Conservation (phyloP, 73 alveolate species). For the Paramecium tetraurelia region DNA sequence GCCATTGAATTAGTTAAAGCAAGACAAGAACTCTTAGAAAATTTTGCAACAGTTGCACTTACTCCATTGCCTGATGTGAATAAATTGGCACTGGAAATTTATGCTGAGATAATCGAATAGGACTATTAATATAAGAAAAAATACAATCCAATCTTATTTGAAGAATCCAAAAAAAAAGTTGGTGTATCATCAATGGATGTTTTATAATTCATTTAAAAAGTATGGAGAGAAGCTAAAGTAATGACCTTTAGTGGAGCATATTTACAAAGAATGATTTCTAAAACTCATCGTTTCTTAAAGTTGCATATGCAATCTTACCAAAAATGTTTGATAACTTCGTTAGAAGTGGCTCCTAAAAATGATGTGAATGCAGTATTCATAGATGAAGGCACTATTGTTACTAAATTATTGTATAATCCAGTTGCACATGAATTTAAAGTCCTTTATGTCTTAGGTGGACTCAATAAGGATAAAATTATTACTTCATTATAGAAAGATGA, state of each 20-base stretch:
- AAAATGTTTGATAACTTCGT: not conserved
- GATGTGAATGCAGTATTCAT: slow-evolving; percentile 1
- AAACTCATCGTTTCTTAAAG: slow-evolving; percentile 30
- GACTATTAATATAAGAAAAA: slow-evolving; percentile 50
- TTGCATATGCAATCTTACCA: slow-evolving; percentile 29
- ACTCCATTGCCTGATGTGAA: not conserved
- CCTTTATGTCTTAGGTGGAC: slow-evolving; percentile 29
- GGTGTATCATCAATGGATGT: slow-evolving; percentile 45
- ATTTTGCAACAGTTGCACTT: slow-evolving; percentile 33
- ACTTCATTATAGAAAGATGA: not conserved
- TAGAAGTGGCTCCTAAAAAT: slow-evolving; percentile 38
- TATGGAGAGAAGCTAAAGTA: slow-evolving; percentile 42
- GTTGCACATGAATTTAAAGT: slow-evolving; percentile 45
- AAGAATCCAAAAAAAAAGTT: slow-evolving; percentile 41
- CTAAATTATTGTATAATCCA: slow-evolving; percentile 35
- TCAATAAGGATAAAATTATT: slow-evolving; percentile 42
- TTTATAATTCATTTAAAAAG: not conserved
- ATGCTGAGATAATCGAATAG: slow-evolving; percentile 42
- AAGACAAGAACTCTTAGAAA: slow-evolving; percentile 26
- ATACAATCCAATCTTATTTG: slow-evolving; percentile 19
- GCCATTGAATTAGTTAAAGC: slow-evolving; percentile 37
- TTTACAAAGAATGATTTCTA: not conserved
- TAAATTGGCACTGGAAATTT: slow-evolving; percentile 43
- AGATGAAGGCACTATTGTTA: slow-evolving; percentile 42
- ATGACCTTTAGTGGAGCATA: slow-evolving; percentile 19